Base-by-base conservation (phyloP, 2,329 filamentous ascomycete genomes). In the Trichoderma atroviride region DNA sequence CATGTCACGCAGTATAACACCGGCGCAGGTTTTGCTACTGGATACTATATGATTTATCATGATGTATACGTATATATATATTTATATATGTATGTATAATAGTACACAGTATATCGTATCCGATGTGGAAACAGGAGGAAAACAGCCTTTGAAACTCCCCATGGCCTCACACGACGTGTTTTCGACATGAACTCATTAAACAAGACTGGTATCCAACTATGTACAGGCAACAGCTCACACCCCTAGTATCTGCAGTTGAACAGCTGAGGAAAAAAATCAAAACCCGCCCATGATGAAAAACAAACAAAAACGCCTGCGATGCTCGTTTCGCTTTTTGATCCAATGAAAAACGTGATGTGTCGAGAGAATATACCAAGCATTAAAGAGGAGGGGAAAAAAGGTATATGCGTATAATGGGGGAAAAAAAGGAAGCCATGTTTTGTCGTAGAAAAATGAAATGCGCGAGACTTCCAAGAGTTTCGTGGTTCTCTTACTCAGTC, bases 201-300 rank as follows among this genome's bases (percentile, higher is more conserved):
- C 59, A 62, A 69, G 43, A 52, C 61, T 56, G 61, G 61, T 57
- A 67, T 67, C 64, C 64, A 67, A 67, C 53, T 67, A 67, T 67
- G 43, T 67, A 67, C 64, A 59, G 5, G 19, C 31, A 61, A 56
- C 27, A 4, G 19, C 19, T 10, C 40, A n/a, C 10, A 52, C 22
- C 31, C 33, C 47, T 29, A 14, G 31, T 50, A 27, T 53, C 33
- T 64, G 61, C 61, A 11, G 5, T 64, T 52, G n/a, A 63, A 55
- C 9, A 4, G 13, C 4, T 53, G 29, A 35, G 31, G 7, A 37
- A 40, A 29, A 53, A 57, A 27, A 43, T n/a, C 5, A 37, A 53
- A 61, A 40, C 10, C 52, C 52, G 52, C 52, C 50, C 29, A 29
- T 19, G 19, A 43, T 43, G 19, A 33, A 35, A 35, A 35, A 35